A percentile compares a stretch with the other conserved stretches of the same genome.
Conservation (phyloP, 768 basidiomycete genomes). For the Hypholoma fasciculare region DNA sequence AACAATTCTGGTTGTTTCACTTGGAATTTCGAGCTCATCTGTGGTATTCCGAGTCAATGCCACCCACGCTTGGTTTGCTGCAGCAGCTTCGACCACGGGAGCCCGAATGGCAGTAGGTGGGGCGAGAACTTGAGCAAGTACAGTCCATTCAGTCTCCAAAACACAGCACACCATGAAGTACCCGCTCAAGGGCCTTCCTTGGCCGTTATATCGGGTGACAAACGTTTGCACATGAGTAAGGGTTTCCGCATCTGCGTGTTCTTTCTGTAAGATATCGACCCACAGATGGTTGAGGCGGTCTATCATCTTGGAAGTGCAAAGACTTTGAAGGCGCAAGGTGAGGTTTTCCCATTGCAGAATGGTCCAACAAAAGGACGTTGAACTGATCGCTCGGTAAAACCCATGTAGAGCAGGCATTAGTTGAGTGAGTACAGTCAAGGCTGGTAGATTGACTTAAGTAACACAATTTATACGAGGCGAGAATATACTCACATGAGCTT, state of each 20-base stretch:
- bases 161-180: slow-evolving; percentile 91
- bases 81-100: slow-evolving; percentile 66
- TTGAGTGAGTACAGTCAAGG: slow-evolving; percentile 71
- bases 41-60: slow-evolving; percentile 59
- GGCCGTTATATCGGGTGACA: slow-evolving; percentile 71
- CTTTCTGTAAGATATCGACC: slow-evolving; percentile 60
- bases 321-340: slow-evolving; percentile 48
- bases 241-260: slow-evolving; percentile 47
- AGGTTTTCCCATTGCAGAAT: slow-evolving; percentile 63
- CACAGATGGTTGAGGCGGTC: slow-evolving; percentile 74
- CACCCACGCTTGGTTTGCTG: slow-evolving; percentile 82
- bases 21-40: slow-evolving; percentile 37
- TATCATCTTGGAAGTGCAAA: slow-evolving; percentile 68
- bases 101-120: slow-evolving; percentile 28
- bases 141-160: slow-evolving; percentile 82
- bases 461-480: neutral
- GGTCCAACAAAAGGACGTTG: slow-evolving; percentile 76
- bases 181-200: slow-evolving; percentile 79
- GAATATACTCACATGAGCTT: slow-evolving; percentile 49
- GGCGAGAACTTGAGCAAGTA: slow-evolving; percentile 70
- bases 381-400: slow-evolving; percentile 81
- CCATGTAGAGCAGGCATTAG: slow-evolving; percentile 84
- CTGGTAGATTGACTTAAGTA: slow-evolving; percentile 33
- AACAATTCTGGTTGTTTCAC: slow-evolving; percentile 34
- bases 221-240: slow-evolving; percentile 67